A percentile compares a stretch with the other conserved stretches of the same genome.
Evolutionary conservation across 106 monocot genomes (phyloP).

Genomic region (Chionographis japonica): DNA sequence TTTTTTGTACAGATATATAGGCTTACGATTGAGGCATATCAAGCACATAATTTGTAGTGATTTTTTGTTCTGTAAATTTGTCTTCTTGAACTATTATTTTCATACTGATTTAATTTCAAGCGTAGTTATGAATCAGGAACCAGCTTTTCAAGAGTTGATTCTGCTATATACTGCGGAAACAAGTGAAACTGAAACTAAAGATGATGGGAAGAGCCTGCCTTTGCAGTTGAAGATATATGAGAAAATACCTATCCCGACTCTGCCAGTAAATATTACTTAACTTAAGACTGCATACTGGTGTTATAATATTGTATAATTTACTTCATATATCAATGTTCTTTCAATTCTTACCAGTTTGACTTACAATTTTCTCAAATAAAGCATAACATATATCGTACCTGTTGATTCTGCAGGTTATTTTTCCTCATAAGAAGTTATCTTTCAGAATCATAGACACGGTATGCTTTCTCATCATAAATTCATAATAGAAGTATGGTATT

Average conservation of each 20-base stretch:
- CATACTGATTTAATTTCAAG: constrained; percentile 8
- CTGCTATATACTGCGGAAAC: constrained; percentile 69
- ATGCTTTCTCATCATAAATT: constrained; percentile 3
- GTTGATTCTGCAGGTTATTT: constrained; percentile 72
- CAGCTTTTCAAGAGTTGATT: constrained; percentile 95
- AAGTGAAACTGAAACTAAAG: constrained; percentile 31
- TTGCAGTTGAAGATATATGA: constrained; percentile 92
- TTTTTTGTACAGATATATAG: neutral
- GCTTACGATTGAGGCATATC: neutral
- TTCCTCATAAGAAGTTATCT: constrained; percentile 94
- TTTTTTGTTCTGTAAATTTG: neutral
- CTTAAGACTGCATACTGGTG: neutral
- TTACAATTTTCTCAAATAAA: neutral
- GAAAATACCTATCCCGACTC: constrained; percentile 91
- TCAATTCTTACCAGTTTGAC: neutral
- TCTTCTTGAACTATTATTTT: neutral
- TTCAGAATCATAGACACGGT: constrained; percentile 95
- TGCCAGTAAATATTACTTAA: constrained; percentile 45
- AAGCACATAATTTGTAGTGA: neutral
- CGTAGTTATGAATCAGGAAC: constrained; percentile 58
- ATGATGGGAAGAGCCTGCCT: constrained; percentile 24
- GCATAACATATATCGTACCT: neutral
- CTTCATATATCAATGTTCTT: neutral
- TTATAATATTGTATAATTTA: neutral
- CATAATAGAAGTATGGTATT: neutral